Conservation (phyloP, 2,329 filamentous ascomycete species). For the Drechslerella stenobrocha region DNA sequence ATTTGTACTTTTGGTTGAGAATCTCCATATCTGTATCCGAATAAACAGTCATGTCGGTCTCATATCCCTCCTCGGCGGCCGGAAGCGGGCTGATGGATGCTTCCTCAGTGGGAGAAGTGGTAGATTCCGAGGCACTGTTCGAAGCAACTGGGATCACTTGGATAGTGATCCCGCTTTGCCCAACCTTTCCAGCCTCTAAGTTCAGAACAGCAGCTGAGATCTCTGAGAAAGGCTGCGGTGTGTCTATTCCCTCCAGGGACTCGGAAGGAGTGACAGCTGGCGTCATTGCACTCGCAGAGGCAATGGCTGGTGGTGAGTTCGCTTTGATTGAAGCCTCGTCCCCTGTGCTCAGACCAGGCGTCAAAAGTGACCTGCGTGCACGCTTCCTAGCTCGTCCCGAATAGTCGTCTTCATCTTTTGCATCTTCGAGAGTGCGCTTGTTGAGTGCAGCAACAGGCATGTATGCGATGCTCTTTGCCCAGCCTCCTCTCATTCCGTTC, state of each 20-base stretch:
- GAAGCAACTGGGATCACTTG: slow-evolving; percentile 9
- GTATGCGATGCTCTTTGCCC: slow-evolving; percentile 60
- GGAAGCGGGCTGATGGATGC: background rate
- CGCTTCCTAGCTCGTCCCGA: slow-evolving; percentile 43
- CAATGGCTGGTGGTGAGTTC: slow-evolving; percentile 30
- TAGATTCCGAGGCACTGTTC: slow-evolving; percentile 9
- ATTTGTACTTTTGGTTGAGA: slow-evolving; percentile 42
- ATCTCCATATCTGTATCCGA: slow-evolving; percentile 45
- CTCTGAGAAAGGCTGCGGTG: slow-evolving; percentile 10
- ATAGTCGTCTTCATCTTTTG: slow-evolving; percentile 47
- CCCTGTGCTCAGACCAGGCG: slow-evolving; percentile 33
- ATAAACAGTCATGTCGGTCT: slow-evolving; percentile 43
- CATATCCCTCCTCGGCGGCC: slow-evolving; percentile 34
- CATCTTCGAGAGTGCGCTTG: slow-evolving; percentile 33
- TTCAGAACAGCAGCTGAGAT: slow-evolving; percentile 20
- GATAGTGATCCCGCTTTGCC: slow-evolving; percentile 3
- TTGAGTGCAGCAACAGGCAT: slow-evolving; percentile 31
- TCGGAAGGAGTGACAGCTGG: slow-evolving; percentile 28
- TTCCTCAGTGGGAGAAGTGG: slow-evolving; percentile 14
- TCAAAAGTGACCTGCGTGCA: slow-evolving; percentile 39
- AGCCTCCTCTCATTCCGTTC: slow-evolving; percentile 73
- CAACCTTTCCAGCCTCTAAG: slow-evolving; percentile 9
- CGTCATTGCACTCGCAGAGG: slow-evolving; percentile 20
- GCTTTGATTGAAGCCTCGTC: slow-evolving; percentile 37
- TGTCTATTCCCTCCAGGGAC: slow-evolving; percentile 5